A percentile compares a stretch with the other conserved stretches of the same genome.
phyloP scores from a whole-genome alignment of 1,284 basidiomycete species.

The Cryptococcus sp. region DNA sequence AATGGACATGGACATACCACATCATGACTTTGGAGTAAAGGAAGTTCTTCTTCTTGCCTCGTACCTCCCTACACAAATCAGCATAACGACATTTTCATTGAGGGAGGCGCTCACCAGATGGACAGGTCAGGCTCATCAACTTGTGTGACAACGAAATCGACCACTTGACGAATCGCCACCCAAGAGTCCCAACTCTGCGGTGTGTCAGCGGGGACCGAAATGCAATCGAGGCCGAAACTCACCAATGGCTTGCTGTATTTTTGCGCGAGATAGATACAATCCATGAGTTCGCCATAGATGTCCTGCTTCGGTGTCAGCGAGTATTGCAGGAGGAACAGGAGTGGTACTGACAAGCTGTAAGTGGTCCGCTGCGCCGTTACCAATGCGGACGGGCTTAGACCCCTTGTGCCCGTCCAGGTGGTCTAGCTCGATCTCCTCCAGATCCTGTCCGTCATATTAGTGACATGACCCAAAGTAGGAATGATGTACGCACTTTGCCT shows the following conservation, averaged over 20 bases:
- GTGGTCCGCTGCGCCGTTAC: constrained; percentile 87
- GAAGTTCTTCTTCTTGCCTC: constrained; percentile 78
- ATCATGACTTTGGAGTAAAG: constrained; percentile 91
- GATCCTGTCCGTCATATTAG: constrained; percentile 52
- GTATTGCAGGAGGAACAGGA: neutral
- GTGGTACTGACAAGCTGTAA: constrained; percentile 68
- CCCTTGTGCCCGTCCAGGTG: constrained; percentile 86
- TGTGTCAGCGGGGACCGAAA: neutral
- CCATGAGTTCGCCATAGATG: constrained; percentile 86
- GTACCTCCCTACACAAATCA: constrained; percentile 70
- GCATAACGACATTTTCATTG: neutral
- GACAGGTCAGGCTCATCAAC: constrained; percentile 55
- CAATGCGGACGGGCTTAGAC: constrained; percentile 64
- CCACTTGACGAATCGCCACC: constrained; percentile 57
- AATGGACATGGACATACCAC: constrained; percentile 59
- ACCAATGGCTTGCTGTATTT: constrained; percentile 65
- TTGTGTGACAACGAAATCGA: constrained; percentile 51
- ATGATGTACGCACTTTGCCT: constrained; percentile 58
- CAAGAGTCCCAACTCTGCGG: constrained; percentile 68
- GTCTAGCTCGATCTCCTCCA: constrained; percentile 77
- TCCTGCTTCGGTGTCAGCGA: constrained; percentile 59
- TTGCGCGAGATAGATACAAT: constrained; percentile 91
- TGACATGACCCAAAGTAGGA: neutral
- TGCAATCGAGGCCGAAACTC: constrained; percentile 20
- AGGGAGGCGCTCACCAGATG: constrained; percentile 63